Evolutionary conservation across 2,329 filamentous ascomycete genomes (phyloP), one percentile per base, ranked within the genome.

Genomic region (Fusarium aywerte): DNA sequence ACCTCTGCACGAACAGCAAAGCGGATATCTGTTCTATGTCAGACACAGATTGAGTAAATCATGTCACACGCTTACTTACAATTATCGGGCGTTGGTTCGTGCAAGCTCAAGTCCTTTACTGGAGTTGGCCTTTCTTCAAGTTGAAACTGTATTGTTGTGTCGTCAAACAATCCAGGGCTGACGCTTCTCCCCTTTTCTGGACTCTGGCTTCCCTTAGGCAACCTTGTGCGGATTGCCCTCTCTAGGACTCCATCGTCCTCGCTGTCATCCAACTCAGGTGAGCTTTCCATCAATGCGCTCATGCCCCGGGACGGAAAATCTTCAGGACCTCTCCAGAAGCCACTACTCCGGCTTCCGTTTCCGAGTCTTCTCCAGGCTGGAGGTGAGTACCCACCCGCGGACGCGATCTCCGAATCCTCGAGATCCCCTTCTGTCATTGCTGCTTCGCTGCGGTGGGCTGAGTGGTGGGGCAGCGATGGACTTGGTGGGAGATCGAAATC

Each of bases 1-100:
- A 96, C 91, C 81, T 97, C 93, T 63, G 93, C 92, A 72, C 92
- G 89, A 64, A 97, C 85, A 50, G 92, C 91, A 79, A 97, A 94
- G 68, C 93, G 92, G 73, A 97, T 92, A 79, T 95, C 93, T 96
- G 16, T 77, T 38, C 23, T 16, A 20, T 48, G 42, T 70, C 55
- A 66, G 54, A 55, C 35, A 36, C 20, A 23, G 16, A 31, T 43
- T 20, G 38, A 11, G 29, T 33, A 20, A 12, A 33, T 7, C 27
- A 49, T 32, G 44, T 5, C 35, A 43, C 35, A 27, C 20, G 11
- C n/a, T 42, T 20, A 78, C 83, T 75, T 76, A 85, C 85, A 87
- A 63, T 87, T 87, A 25, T 87, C 83, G 35, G 80, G 61, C 2
- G 70, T 71, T 27, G 75, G 67, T 21, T 76, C 72, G 56, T 69